Conservation (phyloP, 2,329 filamentous ascomycete species). For the Xylariaceae sp. region DNA sequence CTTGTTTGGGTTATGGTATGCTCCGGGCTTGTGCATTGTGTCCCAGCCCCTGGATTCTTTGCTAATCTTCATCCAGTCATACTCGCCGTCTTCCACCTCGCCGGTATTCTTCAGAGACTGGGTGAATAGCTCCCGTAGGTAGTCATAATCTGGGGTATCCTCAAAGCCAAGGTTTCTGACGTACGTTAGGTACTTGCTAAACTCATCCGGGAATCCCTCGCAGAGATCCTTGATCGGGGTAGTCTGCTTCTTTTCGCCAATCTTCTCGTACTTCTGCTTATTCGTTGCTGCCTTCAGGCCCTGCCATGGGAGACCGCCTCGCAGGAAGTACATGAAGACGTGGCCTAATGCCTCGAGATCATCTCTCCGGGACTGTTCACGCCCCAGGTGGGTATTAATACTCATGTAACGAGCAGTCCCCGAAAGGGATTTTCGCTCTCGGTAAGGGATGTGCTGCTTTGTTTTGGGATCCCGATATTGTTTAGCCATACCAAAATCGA, state of each 20-base stretch:
- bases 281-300: conserved; percentile 74
- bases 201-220: conserved; percentile 94
- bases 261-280: conserved; percentile 99
- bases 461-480: conserved; percentile 99
- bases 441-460: conserved; percentile 97
- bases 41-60: conserved; percentile 87
- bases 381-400: conserved; percentile 97
- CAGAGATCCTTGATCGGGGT: conserved; percentile 96
- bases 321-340: conserved; percentile 75
- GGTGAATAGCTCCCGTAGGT: conserved; percentile 93
- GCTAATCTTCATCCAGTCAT: conserved; percentile 99
- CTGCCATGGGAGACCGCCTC: conserved; percentile 73
- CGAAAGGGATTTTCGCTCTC: conserved; percentile 94
- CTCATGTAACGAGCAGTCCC: conserved; percentile 99
- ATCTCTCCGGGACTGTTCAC: conserved; percentile 94
- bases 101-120: conserved; percentile 93
- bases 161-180: conserved; percentile 98
- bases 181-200: conserved; percentile 96
- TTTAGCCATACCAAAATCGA: conserved; percentile 99
- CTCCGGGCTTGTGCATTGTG: conserved; percentile 69
- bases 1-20: conserved; percentile 75
- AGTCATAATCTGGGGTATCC: conserved; percentile 97
- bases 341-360: conserved; percentile 87
- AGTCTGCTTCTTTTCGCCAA: conserved; percentile 99
- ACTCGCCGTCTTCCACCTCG: conserved; percentile 95